Base-by-base conservation (phyloP, 73 alveolate species). In the Symbiodinium pilosum region DNA sequence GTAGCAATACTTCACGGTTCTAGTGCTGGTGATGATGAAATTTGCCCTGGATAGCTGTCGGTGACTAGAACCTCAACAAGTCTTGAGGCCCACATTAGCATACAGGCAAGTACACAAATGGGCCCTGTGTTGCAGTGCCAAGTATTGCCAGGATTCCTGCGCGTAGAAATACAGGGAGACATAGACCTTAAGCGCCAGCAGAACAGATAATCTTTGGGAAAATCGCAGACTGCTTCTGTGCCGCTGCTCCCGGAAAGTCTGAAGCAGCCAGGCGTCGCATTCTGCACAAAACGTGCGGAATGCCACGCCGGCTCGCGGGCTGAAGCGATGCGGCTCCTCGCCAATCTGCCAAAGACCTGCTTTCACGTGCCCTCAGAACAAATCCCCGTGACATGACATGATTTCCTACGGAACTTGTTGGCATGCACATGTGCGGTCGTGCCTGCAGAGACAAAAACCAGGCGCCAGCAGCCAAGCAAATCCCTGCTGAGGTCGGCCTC, bases 321-420 rank as follows among this genome's bases (percentile, higher is more conserved):
- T 81, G 88, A 81, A 81, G 39, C 88, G 88, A 28, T 39, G 40
- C 54, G 88, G 88, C 56, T 81, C 88, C 36, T 81, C 88, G 6
- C 88, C 88, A 40, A 81, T 39, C 43, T 81, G 88, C 88, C 51
- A 81, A 2, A 81, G 36, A 38, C 88, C 88, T 81, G 59, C 54
- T 28, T 39, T 3, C 38, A 4, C 81, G 30, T 47, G 59, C 21
- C 59, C 6, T 47, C 59, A n/a, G n/a, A n/a, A n/a, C n/a, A n/a
- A n/a, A n/a, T n/a, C n/a, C n/a, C n/a, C n/a, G n/a, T n/a, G 59
- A 47, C 59, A 9, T 47, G 59, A 47, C 59, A 14, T 47, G 6
- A 14, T 47, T 6, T 6, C 59, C 14, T 14, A 14, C 59, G 14
- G 6, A 6, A 9, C 59, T 47, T 47, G 59, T 47, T 14, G 59